phyloP scores from a whole-genome alignment of 2,329 filamentous ascomycete genomes.

The Coniochaeta ligniaria region DNA sequence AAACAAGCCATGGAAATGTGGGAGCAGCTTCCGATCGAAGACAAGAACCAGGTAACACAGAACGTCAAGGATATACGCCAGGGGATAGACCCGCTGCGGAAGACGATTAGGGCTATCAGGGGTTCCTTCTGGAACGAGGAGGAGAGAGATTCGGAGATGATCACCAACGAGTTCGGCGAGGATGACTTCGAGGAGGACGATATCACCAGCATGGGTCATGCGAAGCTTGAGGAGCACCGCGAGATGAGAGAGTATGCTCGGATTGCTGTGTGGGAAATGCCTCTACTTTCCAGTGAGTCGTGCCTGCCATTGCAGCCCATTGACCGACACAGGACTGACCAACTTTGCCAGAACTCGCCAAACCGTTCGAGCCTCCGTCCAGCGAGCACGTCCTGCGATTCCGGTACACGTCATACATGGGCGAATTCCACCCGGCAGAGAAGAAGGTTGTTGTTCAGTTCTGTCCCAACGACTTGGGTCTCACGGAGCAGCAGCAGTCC shows the following conservation, averaged over 20 bases:
- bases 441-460: slow-evolving; percentile 95
- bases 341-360: slow-evolving; percentile 60
- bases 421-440: slow-evolving; percentile 84
- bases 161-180: slow-evolving; percentile 44
- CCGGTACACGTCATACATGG: slow-evolving; percentile 95
- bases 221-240: slow-evolving; percentile 79
- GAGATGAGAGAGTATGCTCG: slow-evolving; percentile 85
- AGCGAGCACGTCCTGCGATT: slow-evolving; percentile 72
- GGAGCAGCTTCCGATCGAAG: slow-evolving; percentile 8
- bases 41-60: slow-evolving; percentile 6
- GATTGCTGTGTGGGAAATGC: slow-evolving; percentile 92
- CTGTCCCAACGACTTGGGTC: slow-evolving; percentile 62
- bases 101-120: slow-evolving; percentile 16
- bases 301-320: not conserved
- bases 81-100: slow-evolving; percentile 16
- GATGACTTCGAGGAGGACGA: slow-evolving; percentile 73
- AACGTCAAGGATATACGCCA: slow-evolving; percentile 12
- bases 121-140: slow-evolving; percentile 41
- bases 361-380: slow-evolving; percentile 69
- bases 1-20: slow-evolving; percentile 10
- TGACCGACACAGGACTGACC: slow-evolving; percentile 7
- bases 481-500: slow-evolving; percentile 59
- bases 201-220: slow-evolving; percentile 75
- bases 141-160: slow-evolving; percentile 38
- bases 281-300: slow-evolving; percentile 72